Base-by-base conservation (phyloP, 2,329 filamentous ascomycete genomes). In the Blumeria graminis region DNA sequence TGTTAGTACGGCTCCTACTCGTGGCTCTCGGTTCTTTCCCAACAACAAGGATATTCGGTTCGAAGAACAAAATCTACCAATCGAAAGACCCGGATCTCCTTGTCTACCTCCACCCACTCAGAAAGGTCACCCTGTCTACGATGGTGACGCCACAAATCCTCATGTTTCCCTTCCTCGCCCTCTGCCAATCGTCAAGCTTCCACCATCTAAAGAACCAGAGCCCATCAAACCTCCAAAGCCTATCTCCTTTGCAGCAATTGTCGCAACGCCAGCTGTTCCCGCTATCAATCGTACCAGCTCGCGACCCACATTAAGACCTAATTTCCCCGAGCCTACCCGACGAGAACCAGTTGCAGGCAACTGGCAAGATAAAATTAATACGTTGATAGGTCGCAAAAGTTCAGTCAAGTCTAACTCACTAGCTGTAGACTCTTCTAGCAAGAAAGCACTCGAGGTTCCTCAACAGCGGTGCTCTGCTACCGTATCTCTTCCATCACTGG, bases 311-410 rank as follows among this genome's bases (percentile, higher is more conserved):
- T n/a, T 43, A 18, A n/a, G 18, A 6, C 34, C 61, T 58, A 60
- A 68, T 66, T 65, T 66, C 32, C 64, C 70, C 38, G 72, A 69
- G 58, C 70, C 70, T 14, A 71, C 63, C 35, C 61, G 60, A 57
- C 60, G 62, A 38, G 60, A 62, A 34, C 54, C 61, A 54, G 34
- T 59, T 22, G 60, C 54, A 69, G 67, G 58, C 62, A 70, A 75
- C 56, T 90, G 88, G 88, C 87, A 94, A 67, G 82, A 84, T 63
- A 81, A 81, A 63, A 88, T 95, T 67, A 88, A 94, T 67, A 81
- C 76, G 50, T 75, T 94, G 48, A 77, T 80, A 62, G 78, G 79
- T n/a, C 71, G 72, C 41, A 88, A 84, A 65, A 74, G 78, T 6
- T 64, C 68, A 7, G 72, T 74, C 50, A 80, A 75, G 63, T 73